phyloP scores from a whole-genome alignment of 169 alveolate species.

The Plasmodium gonderi region DNA sequence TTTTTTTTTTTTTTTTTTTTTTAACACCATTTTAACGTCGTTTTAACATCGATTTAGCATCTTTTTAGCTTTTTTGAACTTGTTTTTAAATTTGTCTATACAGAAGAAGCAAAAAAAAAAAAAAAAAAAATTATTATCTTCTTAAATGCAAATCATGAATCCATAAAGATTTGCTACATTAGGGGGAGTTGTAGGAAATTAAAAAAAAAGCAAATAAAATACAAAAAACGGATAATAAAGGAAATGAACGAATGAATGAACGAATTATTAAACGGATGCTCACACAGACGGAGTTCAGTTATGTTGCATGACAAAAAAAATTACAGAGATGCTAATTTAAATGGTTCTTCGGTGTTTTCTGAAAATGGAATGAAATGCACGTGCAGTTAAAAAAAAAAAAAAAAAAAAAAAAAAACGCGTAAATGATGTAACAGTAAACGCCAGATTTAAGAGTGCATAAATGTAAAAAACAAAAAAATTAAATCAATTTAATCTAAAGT shows the following conservation, averaged over 20 bases:
- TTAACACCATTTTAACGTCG: not conserved
- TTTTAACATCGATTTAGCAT: no score
- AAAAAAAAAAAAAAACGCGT: slow-evolving; percentile 13
- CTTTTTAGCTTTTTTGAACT: slow-evolving; percentile 3
- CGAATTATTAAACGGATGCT: not conserved
- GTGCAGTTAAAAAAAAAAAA: slow-evolving; percentile 18
- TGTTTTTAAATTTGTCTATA: slow-evolving; percentile 46
- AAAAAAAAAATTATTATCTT: not conserved
- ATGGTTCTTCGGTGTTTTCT: not conserved
- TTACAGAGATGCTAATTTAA: slow-evolving; percentile 12
- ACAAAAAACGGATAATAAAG: not conserved
- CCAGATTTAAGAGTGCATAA: slow-evolving; percentile 58
- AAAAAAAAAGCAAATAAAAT: not conserved
- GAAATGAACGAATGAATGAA: not conserved
- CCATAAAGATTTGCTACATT: not conserved
- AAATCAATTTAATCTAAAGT: slow-evolving; percentile 5
- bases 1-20: not conserved
- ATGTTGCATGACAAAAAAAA: not conserved
- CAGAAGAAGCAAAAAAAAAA: slow-evolving; percentile 40
- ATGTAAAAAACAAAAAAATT: not conserved
- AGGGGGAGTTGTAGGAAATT: not conserved
- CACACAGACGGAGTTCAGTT: no score
- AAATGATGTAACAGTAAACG: not conserved
- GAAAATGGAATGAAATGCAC: slow-evolving; percentile 9
- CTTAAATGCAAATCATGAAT: not conserved